Conservation (phyloP, 176 grass and related monocot species). For the Alopecurus myosuroides region DNA sequence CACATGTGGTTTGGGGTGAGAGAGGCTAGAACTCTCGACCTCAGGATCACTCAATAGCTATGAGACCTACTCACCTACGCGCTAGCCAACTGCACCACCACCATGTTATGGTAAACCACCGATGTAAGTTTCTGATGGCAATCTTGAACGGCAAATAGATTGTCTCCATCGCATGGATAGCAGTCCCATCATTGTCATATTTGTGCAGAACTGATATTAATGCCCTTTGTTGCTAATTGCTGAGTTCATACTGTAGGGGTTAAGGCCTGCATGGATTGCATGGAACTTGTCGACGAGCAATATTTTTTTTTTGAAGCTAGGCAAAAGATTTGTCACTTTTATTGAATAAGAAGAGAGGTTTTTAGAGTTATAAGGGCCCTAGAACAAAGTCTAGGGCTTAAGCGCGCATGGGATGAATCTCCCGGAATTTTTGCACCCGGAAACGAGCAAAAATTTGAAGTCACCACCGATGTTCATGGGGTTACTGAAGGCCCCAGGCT, state of each 20-base stretch:
- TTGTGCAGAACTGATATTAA: background rate
- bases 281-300: constrained; percentile 46
- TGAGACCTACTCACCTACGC: constrained; percentile 68
- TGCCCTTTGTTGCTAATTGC: constrained; percentile 20
- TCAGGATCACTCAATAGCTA: constrained; percentile 68
- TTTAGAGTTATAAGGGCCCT: too few species aligned
- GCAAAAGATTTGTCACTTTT: too few species aligned
- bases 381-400: too few species aligned
- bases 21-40: constrained; percentile 98
- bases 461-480: constrained; percentile 63
- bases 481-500: constrained; percentile 50
- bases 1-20: constrained; percentile 58
- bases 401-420: too few species aligned
- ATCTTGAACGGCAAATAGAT: constrained; percentile 89
- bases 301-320: too few species aligned
- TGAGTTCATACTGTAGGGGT: constrained; percentile 44
- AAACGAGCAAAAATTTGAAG: constrained; percentile 76
- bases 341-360: too few species aligned
- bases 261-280: constrained; percentile 62
- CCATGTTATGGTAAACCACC: constrained; percentile 6
- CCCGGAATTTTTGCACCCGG: too few species aligned
- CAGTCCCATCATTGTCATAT: background rate
- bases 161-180: constrained; percentile 28
- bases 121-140: constrained; percentile 93
- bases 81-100: constrained; percentile 75